Conservation (phyloP, 495 filamentous ascomycete species). For the Cetradonia linearis region DNA sequence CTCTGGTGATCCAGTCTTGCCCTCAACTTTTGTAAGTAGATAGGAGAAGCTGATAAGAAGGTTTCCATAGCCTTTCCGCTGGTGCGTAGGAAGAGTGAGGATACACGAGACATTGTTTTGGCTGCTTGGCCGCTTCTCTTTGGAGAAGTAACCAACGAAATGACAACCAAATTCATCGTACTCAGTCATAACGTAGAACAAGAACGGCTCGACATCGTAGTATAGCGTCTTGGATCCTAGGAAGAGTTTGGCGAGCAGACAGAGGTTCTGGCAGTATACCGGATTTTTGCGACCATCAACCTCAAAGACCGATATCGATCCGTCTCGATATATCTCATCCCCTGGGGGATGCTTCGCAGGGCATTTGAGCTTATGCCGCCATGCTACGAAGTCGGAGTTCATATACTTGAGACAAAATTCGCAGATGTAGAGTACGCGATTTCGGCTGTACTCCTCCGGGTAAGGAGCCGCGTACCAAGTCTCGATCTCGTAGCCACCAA, state of each 20-base stretch:
- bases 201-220: slow-evolving; percentile 95
- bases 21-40: slow-evolving; percentile 82
- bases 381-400: slow-evolving; percentile 96
- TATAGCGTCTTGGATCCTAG: slow-evolving; percentile 95
- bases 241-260: slow-evolving; percentile 90
- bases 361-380: slow-evolving; percentile 96
- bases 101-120: slow-evolving; percentile 98
- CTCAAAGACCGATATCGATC: slow-evolving; percentile 88
- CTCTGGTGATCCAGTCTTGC: slow-evolving; percentile 91
- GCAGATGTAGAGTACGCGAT: slow-evolving; percentile 91
- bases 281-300: slow-evolving; percentile 95
- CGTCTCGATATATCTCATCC: slow-evolving; percentile 95
- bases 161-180: slow-evolving; percentile 88
- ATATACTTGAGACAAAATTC: slow-evolving; percentile 99
- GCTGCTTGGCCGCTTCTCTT: slow-evolving; percentile 92
- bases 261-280: slow-evolving; percentile 95
- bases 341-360: slow-evolving; percentile 92
- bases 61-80: slow-evolving; percentile 93
- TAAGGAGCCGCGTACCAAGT: slow-evolving; percentile 99
- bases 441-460: slow-evolving; percentile 94
- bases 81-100: slow-evolving; percentile 86
- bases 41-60: slow-evolving; percentile 97
- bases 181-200: slow-evolving; percentile 98
- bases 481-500: slow-evolving; percentile 94
- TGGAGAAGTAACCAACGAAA: slow-evolving; percentile 98